Base-by-base conservation (phyloP, 352 stramenopile species). In the Pythium sukuiense region DNA sequence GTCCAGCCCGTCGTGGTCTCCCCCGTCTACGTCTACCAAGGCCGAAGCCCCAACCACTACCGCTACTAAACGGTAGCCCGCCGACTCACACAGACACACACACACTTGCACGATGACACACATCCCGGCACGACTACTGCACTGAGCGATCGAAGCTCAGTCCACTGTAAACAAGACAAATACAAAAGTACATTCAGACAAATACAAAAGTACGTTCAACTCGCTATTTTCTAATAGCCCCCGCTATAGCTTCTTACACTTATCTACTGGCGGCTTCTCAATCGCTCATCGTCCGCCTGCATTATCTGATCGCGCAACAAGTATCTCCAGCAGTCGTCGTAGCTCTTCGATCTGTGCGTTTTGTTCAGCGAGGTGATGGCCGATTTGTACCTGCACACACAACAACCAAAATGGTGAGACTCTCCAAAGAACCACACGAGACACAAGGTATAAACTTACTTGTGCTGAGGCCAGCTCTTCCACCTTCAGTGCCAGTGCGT, bases 1-100 rank as follows among this genome's bases (percentile, higher is more conserved):
- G 57, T 55, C 5, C 57, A 63, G n/a, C 57, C 57, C 4, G 57
- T 63, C 3, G 57, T 56, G 9, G 57, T 63, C 5, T 46, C 26
- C 24, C 57, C 41, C 0, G 41, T 61, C 8, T 61, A 61, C 55
- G 53, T 59, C 4, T 29, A 59, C 13, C 13, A 59, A 43, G 50
- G 1, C 29, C 50, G 53, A 24, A 30, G 53, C 32, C 50, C 53
- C 2, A 27, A 43, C 53, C 39, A 59, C 53, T 11, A 30, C 27
- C 18, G 30, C 52, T 43, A 58, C n/a, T 13, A 49, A 52, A 24
- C 20, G 20, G 20, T 24, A 24, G 20, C 20, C 20, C 20, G 20
- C 20, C 20, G 20, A 24, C 20, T 24, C 20, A 24, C 20, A 24
- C 20, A 24, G 20, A 24, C 20, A 24, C 20, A 24, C 20, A 24